phyloP scores from a whole-genome alignment of 2,329 filamentous ascomycete species.

The Didymella arachidicola region DNA sequence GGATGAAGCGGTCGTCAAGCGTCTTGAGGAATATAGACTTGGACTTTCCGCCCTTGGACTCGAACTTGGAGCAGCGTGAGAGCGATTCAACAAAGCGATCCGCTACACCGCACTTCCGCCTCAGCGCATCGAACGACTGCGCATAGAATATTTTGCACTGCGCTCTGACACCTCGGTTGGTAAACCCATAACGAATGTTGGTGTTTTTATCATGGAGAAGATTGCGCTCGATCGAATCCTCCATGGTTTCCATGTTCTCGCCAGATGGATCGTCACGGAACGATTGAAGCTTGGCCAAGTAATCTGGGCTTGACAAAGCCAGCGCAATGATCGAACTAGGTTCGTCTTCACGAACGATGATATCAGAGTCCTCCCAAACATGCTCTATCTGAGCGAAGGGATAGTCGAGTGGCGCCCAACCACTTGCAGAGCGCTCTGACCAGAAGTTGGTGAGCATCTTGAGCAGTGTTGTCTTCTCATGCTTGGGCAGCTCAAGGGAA shows the following conservation, averaged over 20 bases:
- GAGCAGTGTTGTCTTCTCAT: conserved; percentile 91
- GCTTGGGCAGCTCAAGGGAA: conserved; percentile 82
- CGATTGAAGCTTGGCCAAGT: conserved; percentile 77
- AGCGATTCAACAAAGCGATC: conserved; percentile 95
- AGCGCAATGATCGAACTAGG: conserved; percentile 96
- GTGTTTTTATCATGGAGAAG: conserved; percentile 85
- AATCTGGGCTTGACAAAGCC: conserved; percentile 86
- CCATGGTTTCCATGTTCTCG: conserved; percentile 47
- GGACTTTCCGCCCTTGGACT: conserved; percentile 96
- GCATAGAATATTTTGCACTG: conserved; percentile 99
- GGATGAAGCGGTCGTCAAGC: conserved; percentile 88
- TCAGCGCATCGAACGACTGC: conserved; percentile 94
- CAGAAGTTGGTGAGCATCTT: conserved; percentile 97
- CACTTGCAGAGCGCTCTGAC: conserved; percentile 95
- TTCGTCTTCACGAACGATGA: conserved; percentile 96
- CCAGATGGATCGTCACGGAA: conserved; percentile 59
- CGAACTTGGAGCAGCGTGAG: conserved; percentile 95
- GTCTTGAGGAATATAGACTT: conserved; percentile 98
- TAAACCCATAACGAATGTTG: conserved; percentile 95
- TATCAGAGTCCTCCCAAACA: conserved; percentile 95
- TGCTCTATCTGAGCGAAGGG: conserved; percentile 84
- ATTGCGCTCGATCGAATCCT: conserved; percentile 83
- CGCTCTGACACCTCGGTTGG: conserved; percentile 91
- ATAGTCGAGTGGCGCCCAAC: conserved; percentile 92
- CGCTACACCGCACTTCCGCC: conserved; percentile 89